Conservation (phyloP, 2,329 filamentous ascomycete species). For the Thyridium curvatum region DNA sequence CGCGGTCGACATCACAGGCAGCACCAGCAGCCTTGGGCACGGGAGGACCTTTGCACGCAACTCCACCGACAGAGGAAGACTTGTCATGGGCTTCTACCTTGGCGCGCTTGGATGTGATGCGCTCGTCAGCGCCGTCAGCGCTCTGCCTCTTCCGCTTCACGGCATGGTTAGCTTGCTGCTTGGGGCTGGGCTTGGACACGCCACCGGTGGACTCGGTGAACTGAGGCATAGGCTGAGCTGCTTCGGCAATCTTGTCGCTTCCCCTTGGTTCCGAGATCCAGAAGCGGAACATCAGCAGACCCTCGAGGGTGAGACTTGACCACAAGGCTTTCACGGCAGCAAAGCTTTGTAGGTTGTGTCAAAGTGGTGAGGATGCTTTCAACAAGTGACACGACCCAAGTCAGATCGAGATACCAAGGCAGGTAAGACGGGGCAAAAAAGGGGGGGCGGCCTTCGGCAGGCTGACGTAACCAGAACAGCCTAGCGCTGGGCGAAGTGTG, state of each 20-base stretch:
- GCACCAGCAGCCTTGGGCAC: too few relatives aligned
- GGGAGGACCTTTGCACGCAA: too few relatives aligned
- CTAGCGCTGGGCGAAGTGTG: too few relatives aligned
- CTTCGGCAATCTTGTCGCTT: slow-evolving; percentile 44
- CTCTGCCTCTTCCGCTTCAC: slow-evolving; percentile 11
- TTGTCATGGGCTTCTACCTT: slow-evolving; percentile 24
- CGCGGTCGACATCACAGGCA: slow-evolving; percentile 35
- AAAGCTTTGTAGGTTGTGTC: too few relatives aligned
- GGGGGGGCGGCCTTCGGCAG: slow-evolving; percentile 1
- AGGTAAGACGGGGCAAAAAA: neutral
- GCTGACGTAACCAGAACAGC: slow-evolving; percentile 13
- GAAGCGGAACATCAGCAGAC: slow-evolving; percentile 55
- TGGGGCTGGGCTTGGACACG: too few relatives aligned
- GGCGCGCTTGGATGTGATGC: slow-evolving; percentile 11
- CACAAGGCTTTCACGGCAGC: too few relatives aligned
- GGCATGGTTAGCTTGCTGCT: too few relatives aligned
- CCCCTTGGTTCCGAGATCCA: slow-evolving; percentile 53
- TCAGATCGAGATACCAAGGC: too few relatives aligned
- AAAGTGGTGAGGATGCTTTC: too few relatives aligned
- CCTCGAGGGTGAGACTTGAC: slow-evolving; percentile 11
- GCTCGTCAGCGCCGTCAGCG: slow-evolving; percentile 1
- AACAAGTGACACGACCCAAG: too few relatives aligned
- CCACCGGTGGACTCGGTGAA: slow-evolving; percentile 16
- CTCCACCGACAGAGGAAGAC: slow-evolving; percentile 6
- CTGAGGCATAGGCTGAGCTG: slow-evolving; percentile 32